phyloP scores from a whole-genome alignment of 1,284 basidiomycete genomes.

The Melanopsichium pennsylvanicum region DNA sequence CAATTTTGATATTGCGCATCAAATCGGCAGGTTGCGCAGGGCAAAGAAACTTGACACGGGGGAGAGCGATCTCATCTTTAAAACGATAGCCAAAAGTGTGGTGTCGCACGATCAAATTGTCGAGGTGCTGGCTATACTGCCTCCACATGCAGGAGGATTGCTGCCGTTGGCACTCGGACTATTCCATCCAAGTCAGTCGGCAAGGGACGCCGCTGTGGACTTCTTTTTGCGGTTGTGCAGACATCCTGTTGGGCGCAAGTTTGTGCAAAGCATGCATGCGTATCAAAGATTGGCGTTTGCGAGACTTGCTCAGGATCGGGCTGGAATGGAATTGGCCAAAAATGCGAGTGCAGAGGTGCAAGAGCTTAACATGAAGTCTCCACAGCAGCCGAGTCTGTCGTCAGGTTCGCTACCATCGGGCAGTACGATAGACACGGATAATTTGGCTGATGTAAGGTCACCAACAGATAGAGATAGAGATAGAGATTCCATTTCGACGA shows the following conservation, averaged over 20 bases:
- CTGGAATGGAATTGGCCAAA: constrained; percentile 20
- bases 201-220: constrained; percentile 82
- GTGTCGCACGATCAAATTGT: constrained; percentile 81
- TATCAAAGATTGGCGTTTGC: constrained; percentile 82
- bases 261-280: constrained; percentile 83
- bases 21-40: constrained; percentile 75
- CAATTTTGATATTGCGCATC: constrained; percentile 76
- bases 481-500: background rate
- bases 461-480: background rate
- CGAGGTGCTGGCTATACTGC: constrained; percentile 80
- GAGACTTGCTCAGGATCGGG: constrained; percentile 56
- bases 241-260: constrained; percentile 76
- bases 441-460: constrained; percentile 1
- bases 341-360: constrained; percentile 12
- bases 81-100: constrained; percentile 70
- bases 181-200: constrained; percentile 80
- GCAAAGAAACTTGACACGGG: constrained; percentile 72
- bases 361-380: constrained; percentile 6
- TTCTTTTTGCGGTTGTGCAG: constrained; percentile 21
- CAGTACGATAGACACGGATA: background rate
- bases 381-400: no score
- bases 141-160: constrained; percentile 82
- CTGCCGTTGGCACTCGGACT: constrained; percentile 85
- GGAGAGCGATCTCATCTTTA: constrained; percentile 80
- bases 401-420: constrained; percentile 2